phyloP scores from a whole-genome alignment of 2,329 filamentous ascomycete species.

The Hypoxylon sp. region DNA sequence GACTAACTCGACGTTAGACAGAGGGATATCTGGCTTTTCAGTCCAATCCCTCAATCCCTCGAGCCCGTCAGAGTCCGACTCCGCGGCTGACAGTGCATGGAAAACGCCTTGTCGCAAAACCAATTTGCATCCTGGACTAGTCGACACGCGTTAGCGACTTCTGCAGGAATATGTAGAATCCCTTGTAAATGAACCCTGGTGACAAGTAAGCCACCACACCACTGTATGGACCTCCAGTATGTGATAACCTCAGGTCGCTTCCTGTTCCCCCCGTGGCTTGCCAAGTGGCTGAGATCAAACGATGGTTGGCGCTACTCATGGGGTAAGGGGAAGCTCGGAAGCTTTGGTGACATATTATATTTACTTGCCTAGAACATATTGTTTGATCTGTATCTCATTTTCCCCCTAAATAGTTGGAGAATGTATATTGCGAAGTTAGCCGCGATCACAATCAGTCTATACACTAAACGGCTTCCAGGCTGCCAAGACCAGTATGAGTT shows the following conservation, averaged over 20 bases:
- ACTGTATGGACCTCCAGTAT: slow-evolving; percentile 10
- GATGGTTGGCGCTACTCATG: slow-evolving; percentile 12
- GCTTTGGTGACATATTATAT: slow-evolving; percentile 4
- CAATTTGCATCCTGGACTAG: not conserved
- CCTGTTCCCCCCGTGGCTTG: not conserved
- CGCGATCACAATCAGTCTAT: not conserved
- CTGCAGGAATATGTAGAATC: slow-evolving; percentile 17
- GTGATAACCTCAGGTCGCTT: slow-evolving; percentile 14
- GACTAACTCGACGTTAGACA: not conserved
- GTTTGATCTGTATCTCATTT: slow-evolving; percentile 8
- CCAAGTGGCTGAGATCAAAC: slow-evolving; percentile 19
- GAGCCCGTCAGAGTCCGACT: not conserved
- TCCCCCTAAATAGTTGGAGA: not conserved
- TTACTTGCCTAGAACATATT: slow-evolving; percentile 2
- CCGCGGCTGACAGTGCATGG: not conserved
- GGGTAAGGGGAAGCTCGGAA: slow-evolving; percentile 7
- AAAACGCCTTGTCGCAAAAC: slow-evolving; percentile 5
- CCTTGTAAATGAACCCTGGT: slow-evolving; percentile 17
- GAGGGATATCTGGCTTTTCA: not conserved
- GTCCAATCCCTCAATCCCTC: not conserved
- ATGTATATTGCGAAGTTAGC: slow-evolving; percentile 6
- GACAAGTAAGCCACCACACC: slow-evolving; percentile 24
- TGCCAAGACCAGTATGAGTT: slow-evolving; percentile 33
- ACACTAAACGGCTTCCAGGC: slow-evolving; percentile 1
- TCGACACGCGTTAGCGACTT: slow-evolving; percentile 9